These are phyloP conservation scores for Leucocoprinus leucothites DNA, from an alignment of 768 basidiomycete species.

Conservation along the genomic window DNA sequence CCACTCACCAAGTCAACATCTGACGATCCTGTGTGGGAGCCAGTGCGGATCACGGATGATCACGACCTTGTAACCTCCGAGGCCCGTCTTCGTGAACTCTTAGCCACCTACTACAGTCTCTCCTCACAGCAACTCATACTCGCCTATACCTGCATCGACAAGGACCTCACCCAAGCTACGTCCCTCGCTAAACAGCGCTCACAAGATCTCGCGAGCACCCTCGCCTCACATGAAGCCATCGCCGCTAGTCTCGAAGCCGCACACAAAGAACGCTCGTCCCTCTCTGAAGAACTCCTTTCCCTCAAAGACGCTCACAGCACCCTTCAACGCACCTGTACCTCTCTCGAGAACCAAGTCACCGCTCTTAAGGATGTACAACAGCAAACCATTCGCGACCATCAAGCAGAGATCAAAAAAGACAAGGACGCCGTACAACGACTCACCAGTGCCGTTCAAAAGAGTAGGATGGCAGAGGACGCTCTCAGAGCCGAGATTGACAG, in stretches of 20 bases:
- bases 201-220: constrained; percentile 36
- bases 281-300: constrained; percentile 24
- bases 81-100: constrained; percentile 16
- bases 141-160: constrained; percentile 25
- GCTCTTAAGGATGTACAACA: constrained; percentile 16
- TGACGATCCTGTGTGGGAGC: neutral
- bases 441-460: constrained; percentile 47
- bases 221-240: constrained; percentile 40
- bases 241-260: constrained; percentile 37
- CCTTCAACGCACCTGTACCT: constrained; percentile 17
- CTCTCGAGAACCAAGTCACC: constrained; percentile 21
- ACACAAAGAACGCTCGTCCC: constrained; percentile 33
- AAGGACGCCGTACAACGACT: constrained; percentile 45
- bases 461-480: constrained; percentile 62
- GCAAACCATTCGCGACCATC: constrained; percentile 27
- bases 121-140: constrained; percentile 31
- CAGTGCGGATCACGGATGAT: neutral
- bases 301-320: constrained; percentile 2
- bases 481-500: constrained; percentile 65
- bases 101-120: constrained; percentile 34
- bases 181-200: constrained; percentile 27
- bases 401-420: constrained; percentile 41
- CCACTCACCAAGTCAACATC: too few species aligned
- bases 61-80: constrained; percentile 13
- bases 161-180: constrained; percentile 26